Base-by-base conservation (phyloP, 73 alveolate species). In the Breviolum minutum region DNA sequence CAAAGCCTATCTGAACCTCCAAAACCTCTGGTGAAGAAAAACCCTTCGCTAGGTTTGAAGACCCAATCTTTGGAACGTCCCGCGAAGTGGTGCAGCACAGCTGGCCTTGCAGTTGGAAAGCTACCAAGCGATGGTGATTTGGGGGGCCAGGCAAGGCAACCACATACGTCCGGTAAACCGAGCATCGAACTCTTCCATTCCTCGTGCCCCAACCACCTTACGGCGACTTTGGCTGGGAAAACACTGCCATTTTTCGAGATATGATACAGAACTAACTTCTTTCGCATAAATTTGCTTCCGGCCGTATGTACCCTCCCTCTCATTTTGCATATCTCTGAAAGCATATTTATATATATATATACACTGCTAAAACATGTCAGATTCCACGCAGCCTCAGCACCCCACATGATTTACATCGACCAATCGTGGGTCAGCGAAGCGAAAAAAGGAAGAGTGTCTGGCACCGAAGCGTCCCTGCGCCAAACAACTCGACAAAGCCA, bases 21-120 rank as follows among this genome's bases (percentile, higher is more conserved):
- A 40, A 40, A 40, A 40, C 54, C 54, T 40, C 54, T 2, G 54
- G n/a, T 54, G 20, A 26, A 26, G 27, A 61, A 40, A 16, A 27
- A 64, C 30, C 14, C 89, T 27, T 26, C 10, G 86, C 63, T 77
- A 30, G 88, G 88, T 48, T 32, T 66, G 13, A 30, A 27, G 40
- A 69, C 98, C 99, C 99, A 94, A 30, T 94, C 99, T 81, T 94
- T 94, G 85, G 94, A 77, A 11, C 99, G 99, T 48, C 99, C 99
- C 7, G 99, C 99, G 26, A 94, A 94, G 66, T 94, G 99, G 85
- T 94, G 99, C 94, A 94, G 94, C 61, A 94, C 94, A 10, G 99
- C 98, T 27, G 98, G 91, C 98, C 98, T 92, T 68, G 77, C 54
- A 40, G 54, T 40, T 40, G 54, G 54, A 40, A 17, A 17, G 19